Evolutionary conservation across 1,284 basidiomycete genomes (phyloP).

Genomic region (Boletus mariae): DNA sequence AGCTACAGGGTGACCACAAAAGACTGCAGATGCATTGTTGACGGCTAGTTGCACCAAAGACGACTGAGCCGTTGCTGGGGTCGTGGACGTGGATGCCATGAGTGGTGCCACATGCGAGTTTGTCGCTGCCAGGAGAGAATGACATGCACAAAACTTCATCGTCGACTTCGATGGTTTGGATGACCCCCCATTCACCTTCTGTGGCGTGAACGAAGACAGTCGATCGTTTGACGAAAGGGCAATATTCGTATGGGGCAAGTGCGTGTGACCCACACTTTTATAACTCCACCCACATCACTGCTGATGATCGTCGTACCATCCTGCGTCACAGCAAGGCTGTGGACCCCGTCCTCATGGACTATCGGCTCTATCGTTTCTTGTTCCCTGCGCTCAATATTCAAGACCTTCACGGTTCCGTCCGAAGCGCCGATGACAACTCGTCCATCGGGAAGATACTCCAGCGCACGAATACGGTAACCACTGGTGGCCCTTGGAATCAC

Average conservation of each 20-base stretch:
- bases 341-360: neutral
- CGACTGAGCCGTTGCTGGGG: neutral
- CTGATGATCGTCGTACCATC: neutral
- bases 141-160: neutral
- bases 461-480: too few species aligned
- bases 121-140: neutral
- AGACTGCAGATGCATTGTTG: neutral
- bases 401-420: neutral
- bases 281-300: neutral
- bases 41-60: neutral
- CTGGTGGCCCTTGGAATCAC: too few species aligned
- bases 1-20: constrained; percentile 1
- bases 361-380: neutral
- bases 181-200: neutral
- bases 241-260: neutral
- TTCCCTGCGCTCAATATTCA: neutral
- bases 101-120: neutral
- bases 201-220: neutral
- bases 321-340: neutral
- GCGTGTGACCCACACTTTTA: neutral
- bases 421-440: neutral
- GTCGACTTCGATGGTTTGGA: neutral
- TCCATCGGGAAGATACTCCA: neutral
- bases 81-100: neutral
- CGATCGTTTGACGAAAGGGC: neutral